Percentiles rank a stretch among this genome's conserved stretches.
Evolutionary conservation across 768 basidiomycete genomes (phyloP).

Genomic region (Candolleomyces aberdarensis): DNA sequence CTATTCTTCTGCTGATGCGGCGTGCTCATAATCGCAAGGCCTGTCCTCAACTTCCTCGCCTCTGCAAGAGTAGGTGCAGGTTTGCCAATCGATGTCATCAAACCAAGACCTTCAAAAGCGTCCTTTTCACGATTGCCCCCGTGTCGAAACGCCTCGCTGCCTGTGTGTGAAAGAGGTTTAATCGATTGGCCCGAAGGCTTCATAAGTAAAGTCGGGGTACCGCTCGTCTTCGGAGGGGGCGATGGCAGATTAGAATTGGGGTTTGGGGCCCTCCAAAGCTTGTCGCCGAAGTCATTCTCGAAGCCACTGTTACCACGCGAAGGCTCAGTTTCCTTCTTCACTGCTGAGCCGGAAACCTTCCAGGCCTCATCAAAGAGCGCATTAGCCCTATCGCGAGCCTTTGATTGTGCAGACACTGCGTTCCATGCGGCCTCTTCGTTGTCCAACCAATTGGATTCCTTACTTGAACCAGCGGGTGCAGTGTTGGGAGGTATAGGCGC

Average conservation of each 20-base stretch:
- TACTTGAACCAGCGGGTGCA: neutral
- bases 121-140: slow-evolving; percentile 45
- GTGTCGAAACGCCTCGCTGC: slow-evolving; percentile 4
- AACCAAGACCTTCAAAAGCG: slow-evolving; percentile 76
- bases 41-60: slow-evolving; percentile 69
- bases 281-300: slow-evolving; percentile 64
- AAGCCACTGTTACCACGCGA: slow-evolving; percentile 38
- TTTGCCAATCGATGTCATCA: slow-evolving; percentile 39
- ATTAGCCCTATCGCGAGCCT: slow-evolving; percentile 9
- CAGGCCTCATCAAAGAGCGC: slow-evolving; percentile 38
- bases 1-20: slow-evolving; percentile 18
- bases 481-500: neutral
- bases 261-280: slow-evolving; percentile 53
- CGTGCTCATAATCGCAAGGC: slow-evolving; percentile 53
- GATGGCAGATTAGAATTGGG: slow-evolving; percentile 18
- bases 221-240: slow-evolving; percentile 17
- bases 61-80: slow-evolving; percentile 71
- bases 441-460: slow-evolving; percentile 7
- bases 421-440: slow-evolving; percentile 9
- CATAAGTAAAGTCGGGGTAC: slow-evolving; percentile 14
- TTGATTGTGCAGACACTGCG: neutral
- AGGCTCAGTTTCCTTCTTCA: slow-evolving; percentile 1
- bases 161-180: slow-evolving; percentile 10
- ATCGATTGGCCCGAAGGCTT: slow-evolving; percentile 14
- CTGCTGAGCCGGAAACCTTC: slow-evolving; percentile 23